Evolutionary conservation across 1,139 yeast genomes (phyloP), one percentile per base, ranked within the genome.

Genomic region (Pichia sp.): DNA sequence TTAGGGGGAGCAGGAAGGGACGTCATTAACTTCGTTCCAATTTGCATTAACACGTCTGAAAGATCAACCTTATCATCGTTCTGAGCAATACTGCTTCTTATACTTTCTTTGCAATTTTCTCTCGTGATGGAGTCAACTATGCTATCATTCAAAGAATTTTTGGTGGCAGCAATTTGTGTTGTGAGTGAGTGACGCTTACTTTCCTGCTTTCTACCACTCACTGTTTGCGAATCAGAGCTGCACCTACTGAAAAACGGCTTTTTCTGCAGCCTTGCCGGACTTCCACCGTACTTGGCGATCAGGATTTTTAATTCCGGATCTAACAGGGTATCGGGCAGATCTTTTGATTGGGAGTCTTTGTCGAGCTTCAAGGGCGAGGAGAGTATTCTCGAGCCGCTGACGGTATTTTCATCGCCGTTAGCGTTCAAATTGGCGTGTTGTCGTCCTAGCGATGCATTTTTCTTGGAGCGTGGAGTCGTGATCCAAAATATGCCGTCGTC

Each of bases 401-500:
- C 16, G 8, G 11, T 19, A 5, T 41, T 47, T 10, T 43, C 30
- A 16, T 16, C 45, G 10, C 29, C 45, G 26, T 11, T 36, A 5
- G 6, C 15, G 15, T 36, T 36, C n/a, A 15, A 11, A 36, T 13
- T 15, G 6, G 15, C 7, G 6, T 36, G 40, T 11, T 36, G 15
- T 13, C 40, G 10, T 36, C 40, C 40, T 13, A 36, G 6, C 6
- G 40, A 4, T 4, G 40, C 15, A 15, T 13, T 13, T 15, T 36
- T 6, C 4, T 36, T 36, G 2, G 51, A 44, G n/a, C 32, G 50
- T 1, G 70, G 70, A 0, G 71, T 66, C 23, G 61, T 58, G 3
- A 67, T 67, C 72, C 72, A 68, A 50, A 65, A 67, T n/a, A 68
- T 67, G 16, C 64, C 67, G 52, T 68, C 70, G 51, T 68, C 72